These are phyloP conservation scores for Waltiozyma sp. DNA, from an alignment of 1,139 yeast species.

Conservation along the genomic window DNA sequence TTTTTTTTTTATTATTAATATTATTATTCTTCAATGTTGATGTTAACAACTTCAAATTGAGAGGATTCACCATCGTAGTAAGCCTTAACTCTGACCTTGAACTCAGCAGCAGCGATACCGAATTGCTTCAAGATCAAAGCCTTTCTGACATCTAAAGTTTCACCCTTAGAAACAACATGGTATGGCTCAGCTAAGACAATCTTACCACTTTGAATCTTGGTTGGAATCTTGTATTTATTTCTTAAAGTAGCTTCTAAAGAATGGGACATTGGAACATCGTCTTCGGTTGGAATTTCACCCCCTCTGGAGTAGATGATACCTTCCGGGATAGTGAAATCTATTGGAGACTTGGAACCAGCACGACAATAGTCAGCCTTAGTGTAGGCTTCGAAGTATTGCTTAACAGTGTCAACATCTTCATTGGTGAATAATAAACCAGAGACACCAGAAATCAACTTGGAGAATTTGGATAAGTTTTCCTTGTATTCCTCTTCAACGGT, in stretches of 20 bases:
- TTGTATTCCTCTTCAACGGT: constrained; percentile 82
- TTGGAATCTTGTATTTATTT: constrained; percentile 82
- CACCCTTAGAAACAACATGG: constrained; percentile 72
- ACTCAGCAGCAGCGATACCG: constrained; percentile 90
- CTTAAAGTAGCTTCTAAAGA: constrained; percentile 89
- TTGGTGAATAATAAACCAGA: constrained; percentile 83
- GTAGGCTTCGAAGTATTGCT: constrained; percentile 71
- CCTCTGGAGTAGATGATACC: constrained; percentile 93
- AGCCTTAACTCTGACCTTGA: constrained; percentile 70
- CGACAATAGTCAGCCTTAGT: constrained; percentile 77
- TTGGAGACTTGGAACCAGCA: constrained; percentile 76
- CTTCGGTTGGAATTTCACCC: constrained; percentile 81
- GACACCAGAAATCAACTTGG: constrained; percentile 54
- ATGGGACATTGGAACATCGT: constrained; percentile 94
- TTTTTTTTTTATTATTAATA: not conserved
- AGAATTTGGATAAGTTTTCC: constrained; percentile 65
- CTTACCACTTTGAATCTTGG: constrained; percentile 83
- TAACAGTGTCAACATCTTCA: constrained; percentile 76
- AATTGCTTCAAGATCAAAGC: constrained; percentile 88
- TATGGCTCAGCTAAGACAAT: constrained; percentile 66
- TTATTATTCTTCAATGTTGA: constrained; percentile 23
- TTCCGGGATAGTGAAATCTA: constrained; percentile 74
- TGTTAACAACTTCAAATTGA: constrained; percentile 20
- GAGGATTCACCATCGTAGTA: constrained; percentile 52
- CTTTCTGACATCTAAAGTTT: constrained; percentile 77